phyloP scores from a whole-genome alignment of 148 eudicot genomes.

The Camellia granthamiana region DNA sequence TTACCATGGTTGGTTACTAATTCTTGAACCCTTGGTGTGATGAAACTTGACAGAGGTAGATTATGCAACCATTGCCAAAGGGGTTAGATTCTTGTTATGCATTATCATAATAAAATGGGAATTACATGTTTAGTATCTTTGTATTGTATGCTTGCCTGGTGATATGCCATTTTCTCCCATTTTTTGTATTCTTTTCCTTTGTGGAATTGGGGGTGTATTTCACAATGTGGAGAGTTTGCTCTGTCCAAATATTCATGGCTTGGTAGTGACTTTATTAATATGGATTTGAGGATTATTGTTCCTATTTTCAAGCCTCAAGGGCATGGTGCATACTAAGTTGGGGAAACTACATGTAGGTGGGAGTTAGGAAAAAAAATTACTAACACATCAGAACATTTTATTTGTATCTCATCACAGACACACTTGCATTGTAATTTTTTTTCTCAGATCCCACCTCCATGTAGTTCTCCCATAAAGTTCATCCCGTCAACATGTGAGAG shows the following conservation, averaged over 20 bases:
- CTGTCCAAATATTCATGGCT: background rate
- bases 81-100: background rate
- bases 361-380: too few relatives aligned
- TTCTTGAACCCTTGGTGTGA: background rate
- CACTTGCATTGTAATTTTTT: too few relatives aligned
- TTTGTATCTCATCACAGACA: too few relatives aligned
- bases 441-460: too few relatives aligned
- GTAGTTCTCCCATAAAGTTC: too few relatives aligned
- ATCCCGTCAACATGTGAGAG: too few relatives aligned
- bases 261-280: too few relatives aligned
- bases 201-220: background rate
- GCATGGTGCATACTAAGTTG: too few relatives aligned
- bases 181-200: background rate
- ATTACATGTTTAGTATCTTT: background rate
- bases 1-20: background rate
- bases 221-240: background rate
- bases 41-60: too few relatives aligned
- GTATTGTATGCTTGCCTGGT: background rate
- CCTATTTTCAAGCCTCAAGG: background rate
- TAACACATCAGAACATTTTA: too few relatives aligned
- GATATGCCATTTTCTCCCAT: background rate
- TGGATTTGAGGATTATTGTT: background rate
- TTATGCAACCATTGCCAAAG: background rate
- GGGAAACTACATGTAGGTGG: too few relatives aligned
- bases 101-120: background rate